Percentiles rank a stretch among this genome's conserved stretches.
Evolutionary conservation across 805 yeast species (phyloP).

Genomic region (Nakazawaea ishiwadae): DNA sequence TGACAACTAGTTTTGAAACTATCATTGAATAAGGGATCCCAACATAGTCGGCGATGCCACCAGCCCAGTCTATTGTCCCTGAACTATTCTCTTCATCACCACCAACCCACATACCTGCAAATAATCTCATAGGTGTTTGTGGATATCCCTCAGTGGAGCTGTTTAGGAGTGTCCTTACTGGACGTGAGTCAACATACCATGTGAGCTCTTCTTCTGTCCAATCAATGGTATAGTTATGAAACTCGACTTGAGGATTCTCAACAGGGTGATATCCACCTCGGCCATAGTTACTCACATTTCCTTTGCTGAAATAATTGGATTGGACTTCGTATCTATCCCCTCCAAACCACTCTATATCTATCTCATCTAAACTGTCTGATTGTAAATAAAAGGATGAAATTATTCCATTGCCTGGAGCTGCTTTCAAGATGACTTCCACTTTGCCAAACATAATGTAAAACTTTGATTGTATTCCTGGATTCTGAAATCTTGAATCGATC

Average conservation of each 20-base stretch:
- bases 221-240: conserved; percentile 77
- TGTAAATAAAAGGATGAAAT: conserved; percentile 79
- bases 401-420: conserved; percentile 76
- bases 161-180: conserved; percentile 58
- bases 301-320: conserved; percentile 78
- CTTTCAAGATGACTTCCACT: conserved; percentile 64
- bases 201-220: conserved; percentile 66
- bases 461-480: conserved; percentile 72
- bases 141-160: conserved; percentile 70
- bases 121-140: conserved; percentile 80
- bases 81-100: conserved; percentile 61
- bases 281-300: conserved; percentile 70
- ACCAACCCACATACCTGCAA: conserved; percentile 77
- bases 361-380: conserved; percentile 82
- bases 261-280: conserved; percentile 72
- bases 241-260: conserved; percentile 46
- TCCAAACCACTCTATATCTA: conserved; percentile 87
- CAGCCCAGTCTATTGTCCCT: conserved; percentile 83
- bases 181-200: conserved; percentile 71
- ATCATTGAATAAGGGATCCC: conserved; percentile 67
- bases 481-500: conserved; percentile 59
- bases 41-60: conserved; percentile 63
- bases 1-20: conserved; percentile 54
- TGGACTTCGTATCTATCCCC: conserved; percentile 72
- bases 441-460: conserved; percentile 89